Percentiles rank a stretch among this genome's conserved stretches.
These are phyloP conservation scores for Saussurea involucrata DNA, from an alignment of 129 eudicot genomes.

Conservation along the genomic window DNA sequence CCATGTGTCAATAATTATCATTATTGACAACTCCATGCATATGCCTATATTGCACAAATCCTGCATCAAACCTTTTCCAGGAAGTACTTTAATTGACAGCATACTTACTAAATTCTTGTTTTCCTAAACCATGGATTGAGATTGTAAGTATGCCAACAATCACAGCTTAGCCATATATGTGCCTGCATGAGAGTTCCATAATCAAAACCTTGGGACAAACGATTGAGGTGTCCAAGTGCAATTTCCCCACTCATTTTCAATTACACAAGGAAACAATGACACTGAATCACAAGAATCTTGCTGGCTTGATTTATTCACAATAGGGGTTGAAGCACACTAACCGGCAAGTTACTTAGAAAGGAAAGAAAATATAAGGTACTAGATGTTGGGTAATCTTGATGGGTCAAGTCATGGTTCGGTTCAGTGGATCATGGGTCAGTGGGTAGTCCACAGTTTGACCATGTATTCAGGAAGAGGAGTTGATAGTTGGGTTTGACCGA, in stretches of 20 bases:
- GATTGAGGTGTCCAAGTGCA: neutral
- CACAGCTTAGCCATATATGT: neutral
- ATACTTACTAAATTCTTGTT: neutral
- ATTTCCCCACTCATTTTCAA: neutral
- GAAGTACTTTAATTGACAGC: neutral
- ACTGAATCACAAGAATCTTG: slow-evolving; percentile 1
- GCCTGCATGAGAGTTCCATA: neutral
- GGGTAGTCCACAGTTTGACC: too few relatives aligned
- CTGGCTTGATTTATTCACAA: neutral
- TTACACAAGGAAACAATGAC: neutral
- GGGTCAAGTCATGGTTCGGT: too few relatives aligned
- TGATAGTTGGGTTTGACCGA: too few relatives aligned
- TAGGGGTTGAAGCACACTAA: neutral
- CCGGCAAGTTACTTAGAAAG: neutral
- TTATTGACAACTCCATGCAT: neutral
- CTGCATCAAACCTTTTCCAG: neutral
- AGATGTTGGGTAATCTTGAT: too few relatives aligned
- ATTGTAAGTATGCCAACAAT: neutral
- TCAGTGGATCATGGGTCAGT: too few relatives aligned
- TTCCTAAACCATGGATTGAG: neutral
- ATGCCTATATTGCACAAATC: neutral
- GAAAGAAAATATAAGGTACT: neutral
- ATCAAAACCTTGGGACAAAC: neutral
- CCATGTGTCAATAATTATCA: neutral
- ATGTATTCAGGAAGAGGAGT: too few relatives aligned